phyloP scores from a whole-genome alignment of 352 stramenopile species.

The Stramenopiles sp. region DNA sequence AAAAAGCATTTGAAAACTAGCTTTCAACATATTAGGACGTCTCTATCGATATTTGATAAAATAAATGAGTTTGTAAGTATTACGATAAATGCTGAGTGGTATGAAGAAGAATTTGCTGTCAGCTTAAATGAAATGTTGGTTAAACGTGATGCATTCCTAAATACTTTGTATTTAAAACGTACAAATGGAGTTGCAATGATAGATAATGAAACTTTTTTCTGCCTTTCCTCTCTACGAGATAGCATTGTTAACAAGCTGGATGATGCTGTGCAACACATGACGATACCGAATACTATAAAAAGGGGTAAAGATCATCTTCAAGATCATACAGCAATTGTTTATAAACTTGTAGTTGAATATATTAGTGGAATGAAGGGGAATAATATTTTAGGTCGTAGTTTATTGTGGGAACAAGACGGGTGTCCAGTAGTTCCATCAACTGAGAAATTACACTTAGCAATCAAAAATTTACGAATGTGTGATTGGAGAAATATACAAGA shows the following conservation, averaged over 20 bases:
- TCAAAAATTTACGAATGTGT: background rate
- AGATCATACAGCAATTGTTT: background rate
- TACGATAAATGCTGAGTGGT: background rate
- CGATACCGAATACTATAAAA: background rate
- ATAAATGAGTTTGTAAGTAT: constrained; percentile 1
- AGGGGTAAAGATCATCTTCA: background rate
- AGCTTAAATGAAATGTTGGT: background rate
- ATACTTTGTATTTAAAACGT: background rate
- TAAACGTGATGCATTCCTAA: background rate
- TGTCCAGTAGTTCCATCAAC: background rate
- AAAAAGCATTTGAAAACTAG: background rate
- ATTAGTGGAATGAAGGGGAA: background rate
- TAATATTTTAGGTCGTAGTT: background rate
- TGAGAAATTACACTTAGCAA: background rate
- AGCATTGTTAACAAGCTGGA: background rate
- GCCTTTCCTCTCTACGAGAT: background rate
- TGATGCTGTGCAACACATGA: background rate
- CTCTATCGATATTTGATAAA: constrained; percentile 1
- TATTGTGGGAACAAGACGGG: background rate
- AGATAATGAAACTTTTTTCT: background rate
- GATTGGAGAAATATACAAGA: background rate
- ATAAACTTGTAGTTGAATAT: background rate
- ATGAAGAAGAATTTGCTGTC: background rate
- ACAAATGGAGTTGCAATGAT: background rate
- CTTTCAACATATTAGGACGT: background rate